A percentile compares a stretch with the other conserved stretches of the same genome.
Evolutionary conservation across 73 alveolate species (phyloP).

Genomic region (Tetrahymena elliotti): DNA sequence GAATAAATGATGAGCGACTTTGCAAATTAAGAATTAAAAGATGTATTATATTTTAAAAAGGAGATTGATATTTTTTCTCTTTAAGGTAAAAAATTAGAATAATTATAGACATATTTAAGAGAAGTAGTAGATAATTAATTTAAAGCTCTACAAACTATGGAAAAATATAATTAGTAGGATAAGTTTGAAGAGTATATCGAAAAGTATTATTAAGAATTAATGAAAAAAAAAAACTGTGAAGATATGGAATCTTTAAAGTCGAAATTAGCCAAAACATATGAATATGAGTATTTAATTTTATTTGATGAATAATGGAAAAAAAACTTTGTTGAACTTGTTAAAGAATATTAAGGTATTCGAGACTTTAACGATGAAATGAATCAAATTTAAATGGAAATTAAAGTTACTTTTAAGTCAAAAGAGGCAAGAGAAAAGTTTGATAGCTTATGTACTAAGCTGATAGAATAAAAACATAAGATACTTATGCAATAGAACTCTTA

Average conservation of each 20-base stretch:
- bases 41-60: too few species aligned
- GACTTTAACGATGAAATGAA: neutral
- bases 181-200: too few species aligned
- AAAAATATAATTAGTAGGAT: too few species aligned
- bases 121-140: too few species aligned
- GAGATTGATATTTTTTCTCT: too few species aligned
- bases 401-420: neutral
- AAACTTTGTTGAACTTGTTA: neutral
- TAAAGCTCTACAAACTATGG: too few species aligned
- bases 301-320: neutral
- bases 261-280: neutral
- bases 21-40: neutral
- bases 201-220: too few species aligned
- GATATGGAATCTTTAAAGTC: neutral
- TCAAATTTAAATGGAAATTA: neutral
- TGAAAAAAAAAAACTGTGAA: neutral
- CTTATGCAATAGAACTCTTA: too few species aligned
- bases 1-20: neutral
- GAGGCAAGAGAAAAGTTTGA: neutral
- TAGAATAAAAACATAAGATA: too few species aligned
- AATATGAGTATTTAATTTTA: too few species aligned
- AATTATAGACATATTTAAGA: too few species aligned
- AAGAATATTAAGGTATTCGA: neutral
- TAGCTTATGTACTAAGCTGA: neutral
- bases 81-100: too few species aligned